Percentiles rank a stretch among this genome's conserved stretches.
phyloP scores from a whole-genome alignment of 352 stramenopile genomes.

The Pilasporangium apinafurcum region DNA sequence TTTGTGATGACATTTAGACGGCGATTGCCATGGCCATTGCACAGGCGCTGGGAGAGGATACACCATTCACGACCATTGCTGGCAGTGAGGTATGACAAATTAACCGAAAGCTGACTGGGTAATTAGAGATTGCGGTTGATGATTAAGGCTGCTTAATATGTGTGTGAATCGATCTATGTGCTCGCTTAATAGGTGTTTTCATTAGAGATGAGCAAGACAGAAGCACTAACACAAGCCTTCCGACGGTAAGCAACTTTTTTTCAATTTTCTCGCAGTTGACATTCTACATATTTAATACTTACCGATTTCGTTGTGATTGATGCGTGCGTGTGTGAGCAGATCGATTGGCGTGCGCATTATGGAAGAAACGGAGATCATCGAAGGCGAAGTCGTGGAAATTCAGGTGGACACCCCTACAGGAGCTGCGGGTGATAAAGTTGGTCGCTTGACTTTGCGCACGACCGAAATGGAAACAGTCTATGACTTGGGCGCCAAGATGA shows the following conservation, averaged over 20 bases:
- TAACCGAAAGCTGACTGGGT: too few relatives aligned
- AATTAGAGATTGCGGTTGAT: too few relatives aligned
- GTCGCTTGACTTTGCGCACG: slow-evolving; percentile 96
- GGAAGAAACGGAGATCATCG: slow-evolving; percentile 99
- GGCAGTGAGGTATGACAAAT: slow-evolving; percentile 78
- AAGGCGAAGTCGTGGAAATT: slow-evolving; percentile 99
- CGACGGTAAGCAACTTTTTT: slow-evolving; percentile 64
- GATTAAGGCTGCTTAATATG: not conserved
- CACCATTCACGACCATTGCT: slow-evolving; percentile 98
- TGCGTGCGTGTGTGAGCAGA: slow-evolving; percentile 7
- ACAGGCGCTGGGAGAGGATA: slow-evolving; percentile 96
- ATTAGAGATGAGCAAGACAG: slow-evolving; percentile 99
- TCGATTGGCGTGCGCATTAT: slow-evolving; percentile 98
- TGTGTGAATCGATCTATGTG: not conserved
- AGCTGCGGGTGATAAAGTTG: slow-evolving; percentile 74
- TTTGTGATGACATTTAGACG: slow-evolving; percentile 54
- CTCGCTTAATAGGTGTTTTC: slow-evolving; percentile 89
- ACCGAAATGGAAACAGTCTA: slow-evolving; percentile 99
- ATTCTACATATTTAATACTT: too few relatives aligned
- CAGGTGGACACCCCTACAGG: slow-evolving; percentile 92
- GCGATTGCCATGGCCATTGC: slow-evolving; percentile 98
- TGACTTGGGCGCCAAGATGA: slow-evolving; percentile 99
- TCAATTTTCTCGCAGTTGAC: too few relatives aligned
- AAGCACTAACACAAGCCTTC: slow-evolving; percentile 98
- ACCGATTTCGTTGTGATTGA: not conserved